Conservation (phyloP, 768 basidiomycete species). For the Phylloporus rhodoxanthus region DNA sequence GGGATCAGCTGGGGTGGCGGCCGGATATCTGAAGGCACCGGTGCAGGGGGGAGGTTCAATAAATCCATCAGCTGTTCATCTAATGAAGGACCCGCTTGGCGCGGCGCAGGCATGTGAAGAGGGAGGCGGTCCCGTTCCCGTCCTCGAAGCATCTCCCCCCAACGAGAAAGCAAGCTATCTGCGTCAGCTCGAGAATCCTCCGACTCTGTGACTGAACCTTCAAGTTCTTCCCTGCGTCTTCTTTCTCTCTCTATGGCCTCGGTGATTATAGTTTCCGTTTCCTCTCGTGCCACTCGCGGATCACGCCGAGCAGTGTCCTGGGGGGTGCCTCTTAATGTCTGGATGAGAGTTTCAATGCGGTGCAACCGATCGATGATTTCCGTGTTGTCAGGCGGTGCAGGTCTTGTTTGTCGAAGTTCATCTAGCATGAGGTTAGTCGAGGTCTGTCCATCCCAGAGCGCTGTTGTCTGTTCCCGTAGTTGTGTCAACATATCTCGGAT, state of each 20-base stretch:
- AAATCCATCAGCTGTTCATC: slow-evolving; percentile 58
- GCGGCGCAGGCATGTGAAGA: slow-evolving; percentile 42
- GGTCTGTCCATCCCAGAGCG: slow-evolving; percentile 58
- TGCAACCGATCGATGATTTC: slow-evolving; percentile 31
- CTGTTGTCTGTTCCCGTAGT: slow-evolving; percentile 54
- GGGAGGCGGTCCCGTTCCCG: slow-evolving; percentile 27
- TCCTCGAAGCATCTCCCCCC: slow-evolving; percentile 22
- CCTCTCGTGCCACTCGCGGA: slow-evolving; percentile 1
- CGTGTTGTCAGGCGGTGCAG: slow-evolving; percentile 36
- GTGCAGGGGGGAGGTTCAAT: slow-evolving; percentile 41
- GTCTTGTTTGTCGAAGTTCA: slow-evolving; percentile 48
- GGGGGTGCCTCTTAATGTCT: slow-evolving; percentile 6
- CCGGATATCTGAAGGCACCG: slow-evolving; percentile 36
- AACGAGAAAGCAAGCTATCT: slow-evolving; percentile 25
- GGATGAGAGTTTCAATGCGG: slow-evolving; percentile 22
- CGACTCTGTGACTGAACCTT: slow-evolving; percentile 29
- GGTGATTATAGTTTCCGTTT: slow-evolving; percentile 13
- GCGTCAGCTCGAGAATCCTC: slow-evolving; percentile 23
- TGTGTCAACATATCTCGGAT: slow-evolving; percentile 51
- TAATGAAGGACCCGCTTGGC: slow-evolving; percentile 44
- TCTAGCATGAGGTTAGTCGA: slow-evolving; percentile 57
- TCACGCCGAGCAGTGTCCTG: slow-evolving; percentile 3
- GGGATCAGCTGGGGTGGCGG: slow-evolving; percentile 50
- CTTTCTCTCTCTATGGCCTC: slow-evolving; percentile 17
- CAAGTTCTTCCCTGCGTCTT: background rate